Base-by-base conservation (phyloP, 371 early-diverging fungal species). In the Saksenaea oblongispora region DNA sequence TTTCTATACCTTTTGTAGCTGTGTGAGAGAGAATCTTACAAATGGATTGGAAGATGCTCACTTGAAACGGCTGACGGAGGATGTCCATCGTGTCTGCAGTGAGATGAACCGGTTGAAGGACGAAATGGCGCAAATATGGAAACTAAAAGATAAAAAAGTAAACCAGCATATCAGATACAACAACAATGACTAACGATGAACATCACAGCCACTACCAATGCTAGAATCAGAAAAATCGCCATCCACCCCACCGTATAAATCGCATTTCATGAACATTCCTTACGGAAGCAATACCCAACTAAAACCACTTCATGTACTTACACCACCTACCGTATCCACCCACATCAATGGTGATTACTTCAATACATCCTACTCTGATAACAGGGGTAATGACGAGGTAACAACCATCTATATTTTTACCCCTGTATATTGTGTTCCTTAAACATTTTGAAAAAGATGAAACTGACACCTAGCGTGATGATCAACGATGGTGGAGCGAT, bases 401-500 rank as follows among this genome's bases (percentile, higher is more conserved):
- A 55, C 14, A 44, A 17, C 4, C 2, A 15, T 3, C 2, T 44
- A 9, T 2, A 9, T 4, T 44, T 55, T 18, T 13, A 28, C 18
- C 31, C 13, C 11, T 11, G 26, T 14, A 27, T n/a, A 8, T 8
- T 13, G 28, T 8, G 28, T 47, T 22, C 51, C 24, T 17, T 47
- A 60, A 22, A 10, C 27, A 62, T 37, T 15, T 39, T 22, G 22
- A 37, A 14, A 35, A 54, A 56, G 58, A 41, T 54, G 41, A 68
- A 67, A 51, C 56, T 57, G 24, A 61, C 71, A 15, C 73, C 75
- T 15, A 72, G 66, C 62, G 76, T 77, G 5, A 75, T 64, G 34
- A 76, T 83, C 35, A 84, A 86, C 63, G 84, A 85, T 63, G 83
- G 84, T 35, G 90, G 89, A 2, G 88, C 91, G 14, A 91, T 93